Percentiles rank a stretch among this genome's conserved stretches.
These are phyloP conservation scores for Thermomyces lanuginosus DNA, from an alignment of 2,329 filamentous ascomycete genomes.

Conservation along the genomic window DNA sequence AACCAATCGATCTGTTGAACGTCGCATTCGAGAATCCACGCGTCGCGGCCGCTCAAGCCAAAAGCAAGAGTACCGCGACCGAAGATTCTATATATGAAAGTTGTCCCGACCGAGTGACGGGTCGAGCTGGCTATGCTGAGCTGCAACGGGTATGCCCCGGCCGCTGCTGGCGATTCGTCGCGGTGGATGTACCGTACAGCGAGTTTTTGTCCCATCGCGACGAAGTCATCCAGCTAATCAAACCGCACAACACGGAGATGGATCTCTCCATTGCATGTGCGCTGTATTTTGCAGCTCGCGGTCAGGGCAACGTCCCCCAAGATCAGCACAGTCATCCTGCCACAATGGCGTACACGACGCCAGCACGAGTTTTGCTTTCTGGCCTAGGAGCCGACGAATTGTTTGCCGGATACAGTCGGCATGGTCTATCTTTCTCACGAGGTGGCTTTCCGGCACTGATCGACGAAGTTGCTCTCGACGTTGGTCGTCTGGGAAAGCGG, in stretches of 20 bases:
- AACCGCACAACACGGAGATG: slow-evolving; percentile 96
- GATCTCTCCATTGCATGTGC: slow-evolving; percentile 87
- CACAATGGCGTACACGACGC: slow-evolving; percentile 41
- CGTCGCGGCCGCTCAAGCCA: slow-evolving; percentile 37
- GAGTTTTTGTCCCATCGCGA: slow-evolving; percentile 55
- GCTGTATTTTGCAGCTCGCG: slow-evolving; percentile 85
- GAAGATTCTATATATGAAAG: slow-evolving; percentile 46
- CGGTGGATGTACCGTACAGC: slow-evolving; percentile 62
- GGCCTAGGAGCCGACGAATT: slow-evolving; percentile 91
- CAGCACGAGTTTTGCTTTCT: slow-evolving; percentile 71
- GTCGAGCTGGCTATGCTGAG: slow-evolving; percentile 63
- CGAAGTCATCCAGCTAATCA: slow-evolving; percentile 59
- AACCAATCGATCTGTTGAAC: slow-evolving; percentile 76
- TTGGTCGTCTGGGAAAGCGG: slow-evolving; percentile 72
- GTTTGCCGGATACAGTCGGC: slow-evolving; percentile 82
- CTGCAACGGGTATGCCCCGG: slow-evolving; percentile 50
- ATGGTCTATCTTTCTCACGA: slow-evolving; percentile 57
- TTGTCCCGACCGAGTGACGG: slow-evolving; percentile 83
- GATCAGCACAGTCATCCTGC: slow-evolving; percentile 13
- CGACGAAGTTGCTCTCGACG: slow-evolving; percentile 71
- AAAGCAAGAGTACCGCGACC: slow-evolving; percentile 9
- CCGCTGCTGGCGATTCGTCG: slow-evolving; percentile 66
- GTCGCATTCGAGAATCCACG: slow-evolving; percentile 93
- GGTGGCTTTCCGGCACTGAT: slow-evolving; percentile 55
- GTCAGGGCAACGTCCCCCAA: slow-evolving; percentile 35